Percentiles rank a stretch among this genome's conserved stretches.
phyloP scores from a whole-genome alignment of 2,329 filamentous ascomycete genomes.

The Periconia macrospinosa region DNA sequence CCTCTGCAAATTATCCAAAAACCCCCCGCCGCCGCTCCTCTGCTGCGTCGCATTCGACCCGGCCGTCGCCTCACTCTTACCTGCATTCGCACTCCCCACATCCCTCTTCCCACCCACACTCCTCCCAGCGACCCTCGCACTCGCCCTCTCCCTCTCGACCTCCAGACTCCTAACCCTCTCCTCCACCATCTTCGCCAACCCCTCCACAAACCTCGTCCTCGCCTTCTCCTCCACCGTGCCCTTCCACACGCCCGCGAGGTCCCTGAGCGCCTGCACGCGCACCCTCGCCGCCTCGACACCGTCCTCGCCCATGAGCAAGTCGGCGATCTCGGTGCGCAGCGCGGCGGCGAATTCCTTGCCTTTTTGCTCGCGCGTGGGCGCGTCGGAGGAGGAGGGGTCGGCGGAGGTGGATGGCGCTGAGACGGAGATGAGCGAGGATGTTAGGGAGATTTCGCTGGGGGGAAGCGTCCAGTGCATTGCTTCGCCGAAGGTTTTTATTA shows the following conservation, averaged over 20 bases:
- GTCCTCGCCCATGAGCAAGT: slow-evolving; percentile 60
- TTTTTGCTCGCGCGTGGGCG: slow-evolving; percentile 78
- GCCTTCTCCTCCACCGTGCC: slow-evolving; percentile 95
- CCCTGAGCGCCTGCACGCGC: slow-evolving; percentile 75
- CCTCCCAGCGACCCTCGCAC: slow-evolving; percentile 21
- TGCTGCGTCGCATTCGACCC: slow-evolving; percentile 20
- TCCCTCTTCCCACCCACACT: too few species aligned
- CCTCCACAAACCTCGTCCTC: slow-evolving; percentile 77
- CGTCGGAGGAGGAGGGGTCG: slow-evolving; percentile 63
- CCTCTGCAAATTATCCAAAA: slow-evolving; percentile 43
- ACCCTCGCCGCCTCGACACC: slow-evolving; percentile 74
- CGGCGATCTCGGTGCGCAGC: slow-evolving; percentile 71
- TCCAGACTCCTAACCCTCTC: slow-evolving; percentile 57
- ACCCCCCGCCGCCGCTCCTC: slow-evolving; percentile 28
- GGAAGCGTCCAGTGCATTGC: slow-evolving; percentile 95
- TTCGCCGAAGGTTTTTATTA: slow-evolving; percentile 89
- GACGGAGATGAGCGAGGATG: slow-evolving; percentile 85
- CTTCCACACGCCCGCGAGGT: slow-evolving; percentile 81
- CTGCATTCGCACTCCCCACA: slow-evolving; percentile 26
- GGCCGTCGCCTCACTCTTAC: slow-evolving; percentile 7
- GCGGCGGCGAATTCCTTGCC: slow-evolving; percentile 77
- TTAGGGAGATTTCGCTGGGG: slow-evolving; percentile 80
- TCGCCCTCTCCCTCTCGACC: slow-evolving; percentile 44
- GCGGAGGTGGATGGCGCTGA: slow-evolving; percentile 71
- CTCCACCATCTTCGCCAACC: slow-evolving; percentile 78